Conservation (phyloP, 805 yeast species). For the Candida palmyrensis region DNA sequence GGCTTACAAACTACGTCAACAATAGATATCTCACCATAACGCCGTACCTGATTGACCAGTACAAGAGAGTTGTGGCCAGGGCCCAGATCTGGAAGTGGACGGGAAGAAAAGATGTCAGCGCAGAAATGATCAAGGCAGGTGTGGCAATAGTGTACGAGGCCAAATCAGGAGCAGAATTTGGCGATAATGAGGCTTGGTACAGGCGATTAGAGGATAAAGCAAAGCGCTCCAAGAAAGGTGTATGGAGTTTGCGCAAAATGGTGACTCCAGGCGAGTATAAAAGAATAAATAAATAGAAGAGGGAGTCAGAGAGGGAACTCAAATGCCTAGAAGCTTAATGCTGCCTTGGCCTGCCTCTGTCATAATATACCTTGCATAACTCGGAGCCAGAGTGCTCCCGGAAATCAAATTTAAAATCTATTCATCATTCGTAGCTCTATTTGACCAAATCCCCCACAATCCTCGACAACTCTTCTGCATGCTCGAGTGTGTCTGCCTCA, state of each 20-base stretch:
- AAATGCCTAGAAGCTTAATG: too few relatives aligned
- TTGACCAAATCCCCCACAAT: conserved; percentile 24
- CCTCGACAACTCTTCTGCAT: conserved; percentile 24
- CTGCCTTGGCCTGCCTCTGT: too few relatives aligned
- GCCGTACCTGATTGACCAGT: conserved; percentile 83
- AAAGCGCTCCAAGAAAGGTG: conserved; percentile 50
- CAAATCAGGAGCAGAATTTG: conserved; percentile 77
- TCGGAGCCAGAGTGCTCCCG: too few relatives aligned
- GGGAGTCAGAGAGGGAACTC: too few relatives aligned
- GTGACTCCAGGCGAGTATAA: conserved; percentile 81
- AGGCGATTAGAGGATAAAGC: conserved; percentile 58
- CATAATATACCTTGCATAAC: too few relatives aligned
- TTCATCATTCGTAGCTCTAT: conserved; percentile 2
- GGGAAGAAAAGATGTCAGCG: conserved; percentile 76
- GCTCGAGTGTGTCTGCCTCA: conserved; percentile 56
- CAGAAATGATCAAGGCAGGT: conserved; percentile 81
- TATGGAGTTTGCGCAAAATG: conserved; percentile 58
- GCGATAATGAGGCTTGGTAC: conserved; percentile 63
- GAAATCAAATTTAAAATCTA: too few relatives aligned
- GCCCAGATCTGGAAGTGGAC: conserved; percentile 53
- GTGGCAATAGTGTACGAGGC: conserved; percentile 87
- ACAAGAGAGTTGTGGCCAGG: conserved; percentile 80
- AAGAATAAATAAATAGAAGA: conserved; percentile 25
- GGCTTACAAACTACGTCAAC: conserved; percentile 64
- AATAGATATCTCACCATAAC: conserved; percentile 69